Percentiles rank a stretch among this genome's conserved stretches.
Conservation (phyloP, 1,284 basidiomycete species). For the Rhodotorula sp. region DNA sequence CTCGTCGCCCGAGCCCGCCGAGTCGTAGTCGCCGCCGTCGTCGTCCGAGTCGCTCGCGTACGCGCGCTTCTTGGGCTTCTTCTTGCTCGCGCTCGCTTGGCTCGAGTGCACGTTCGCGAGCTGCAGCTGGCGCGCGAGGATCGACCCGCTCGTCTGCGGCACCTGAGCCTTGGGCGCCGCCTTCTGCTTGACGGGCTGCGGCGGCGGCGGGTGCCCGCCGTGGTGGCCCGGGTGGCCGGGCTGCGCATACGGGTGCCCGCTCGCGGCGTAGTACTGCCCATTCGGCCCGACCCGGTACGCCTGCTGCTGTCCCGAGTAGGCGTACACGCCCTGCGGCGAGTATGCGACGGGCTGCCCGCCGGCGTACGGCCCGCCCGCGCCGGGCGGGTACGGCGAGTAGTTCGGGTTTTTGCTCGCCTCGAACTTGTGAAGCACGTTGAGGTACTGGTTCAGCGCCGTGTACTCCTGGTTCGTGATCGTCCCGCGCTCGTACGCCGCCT, state of each 20-base stretch:
- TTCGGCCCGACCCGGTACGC: not conserved
- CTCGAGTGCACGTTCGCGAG: constrained; percentile 10
- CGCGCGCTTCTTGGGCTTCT: constrained; percentile 23
- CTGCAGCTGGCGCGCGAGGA: constrained; percentile 33
- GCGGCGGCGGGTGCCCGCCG: not conserved
- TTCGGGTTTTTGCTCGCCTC: not conserved
- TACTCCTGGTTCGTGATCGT: constrained; percentile 12
- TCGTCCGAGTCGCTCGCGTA: constrained; percentile 34
- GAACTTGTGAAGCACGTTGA: constrained; percentile 13
- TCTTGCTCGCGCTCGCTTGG: constrained; percentile 19
- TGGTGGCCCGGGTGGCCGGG: not conserved
- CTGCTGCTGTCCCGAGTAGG: not conserved
- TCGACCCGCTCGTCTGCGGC: constrained; percentile 30
- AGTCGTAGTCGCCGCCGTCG: constrained; percentile 41
- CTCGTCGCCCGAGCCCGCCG: constrained; percentile 41
- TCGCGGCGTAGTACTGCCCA: not conserved
- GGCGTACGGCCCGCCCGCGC: not conserved
- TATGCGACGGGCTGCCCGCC: constrained; percentile 1
- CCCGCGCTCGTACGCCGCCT: constrained; percentile 12
- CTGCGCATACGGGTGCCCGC: not conserved
- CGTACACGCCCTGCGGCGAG: constrained; percentile 17
- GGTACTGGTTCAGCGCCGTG: constrained; percentile 20
- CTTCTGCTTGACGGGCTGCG: not conserved
- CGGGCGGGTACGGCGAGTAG: not conserved
- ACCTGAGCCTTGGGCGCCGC: constrained; percentile 10